phyloP scores from a whole-genome alignment of 2,329 filamentous ascomycete species.

The Claviceps africana region DNA sequence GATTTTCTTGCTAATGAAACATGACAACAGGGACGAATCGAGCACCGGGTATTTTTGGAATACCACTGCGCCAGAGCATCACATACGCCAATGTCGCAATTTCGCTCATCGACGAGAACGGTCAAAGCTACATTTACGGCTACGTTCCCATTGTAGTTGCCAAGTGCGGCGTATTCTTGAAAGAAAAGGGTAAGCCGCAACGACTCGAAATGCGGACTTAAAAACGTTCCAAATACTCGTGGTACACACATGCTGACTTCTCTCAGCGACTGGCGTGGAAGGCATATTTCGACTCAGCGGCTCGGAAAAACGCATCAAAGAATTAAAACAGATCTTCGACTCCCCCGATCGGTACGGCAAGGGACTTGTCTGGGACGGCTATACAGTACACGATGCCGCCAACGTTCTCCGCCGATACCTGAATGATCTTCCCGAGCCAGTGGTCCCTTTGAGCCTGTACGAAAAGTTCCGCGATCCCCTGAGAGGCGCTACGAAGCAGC shows the following conservation, averaged over 20 bases:
- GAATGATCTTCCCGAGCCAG: slow-evolving; percentile 90
- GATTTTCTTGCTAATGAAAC: neutral
- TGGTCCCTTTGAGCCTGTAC: slow-evolving; percentile 88
- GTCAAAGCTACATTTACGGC: slow-evolving; percentile 93
- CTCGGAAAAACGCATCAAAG: slow-evolving; percentile 96
- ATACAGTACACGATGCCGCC: slow-evolving; percentile 95
- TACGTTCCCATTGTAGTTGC: slow-evolving; percentile 97
- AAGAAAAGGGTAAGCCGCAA: slow-evolving; percentile 70
- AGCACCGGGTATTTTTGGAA: slow-evolving; percentile 76
- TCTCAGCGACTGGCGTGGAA: slow-evolving; percentile 75
- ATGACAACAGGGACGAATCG: slow-evolving; percentile 25
- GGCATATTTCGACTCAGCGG: slow-evolving; percentile 94
- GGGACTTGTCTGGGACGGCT: slow-evolving; percentile 90
- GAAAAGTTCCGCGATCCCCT: slow-evolving; percentile 80
- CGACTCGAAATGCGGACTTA: neutral
- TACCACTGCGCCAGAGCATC: slow-evolving; percentile 87
- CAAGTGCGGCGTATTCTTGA: slow-evolving; percentile 93
- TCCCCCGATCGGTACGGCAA: slow-evolving; percentile 93
- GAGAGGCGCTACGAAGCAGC: slow-evolving; percentile 54
- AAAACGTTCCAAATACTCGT: neutral
- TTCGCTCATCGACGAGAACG: slow-evolving; percentile 81
- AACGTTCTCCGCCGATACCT: slow-evolving; percentile 92
- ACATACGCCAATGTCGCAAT: slow-evolving; percentile 97
- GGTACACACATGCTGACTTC: slow-evolving; percentile 11
- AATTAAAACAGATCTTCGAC: slow-evolving; percentile 82